Conservation (phyloP, 1,284 basidiomycete genomes). For the Boletus smithii region DNA sequence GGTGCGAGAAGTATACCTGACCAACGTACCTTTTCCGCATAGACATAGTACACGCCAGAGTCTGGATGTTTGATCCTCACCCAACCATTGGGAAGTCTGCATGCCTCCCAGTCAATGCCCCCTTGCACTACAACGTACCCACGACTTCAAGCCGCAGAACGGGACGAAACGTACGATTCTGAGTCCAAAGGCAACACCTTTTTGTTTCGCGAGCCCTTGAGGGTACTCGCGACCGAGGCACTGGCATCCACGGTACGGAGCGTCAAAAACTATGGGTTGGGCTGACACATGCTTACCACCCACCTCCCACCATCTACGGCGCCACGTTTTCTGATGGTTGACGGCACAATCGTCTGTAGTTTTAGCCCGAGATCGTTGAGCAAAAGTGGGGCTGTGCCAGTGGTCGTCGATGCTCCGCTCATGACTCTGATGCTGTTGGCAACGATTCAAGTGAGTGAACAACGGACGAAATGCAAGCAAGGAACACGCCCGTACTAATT, state of each 20-base stretch:
- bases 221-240: conserved; percentile 12
- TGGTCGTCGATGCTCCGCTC: not conserved
- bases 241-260: conserved; percentile 3
- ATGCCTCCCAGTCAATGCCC: conserved; percentile 1
- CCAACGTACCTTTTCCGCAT: conserved; percentile 24
- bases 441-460: not conserved
- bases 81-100: conserved; percentile 24
- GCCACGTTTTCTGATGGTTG: conserved; percentile 8
- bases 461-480: no score
- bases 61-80: conserved; percentile 28
- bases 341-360: conserved; percentile 17
- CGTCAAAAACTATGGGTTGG: not conserved
- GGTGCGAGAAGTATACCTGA: not conserved
- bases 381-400: not conserved
- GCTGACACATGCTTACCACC: not conserved
- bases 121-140: not conserved
- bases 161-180: conserved; percentile 11
- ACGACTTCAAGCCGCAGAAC: not conserved
- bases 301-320: conserved; percentile 9
- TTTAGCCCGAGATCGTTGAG: conserved; percentile 4
- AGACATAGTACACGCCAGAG: conserved; percentile 27
- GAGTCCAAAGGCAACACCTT: not conserved
- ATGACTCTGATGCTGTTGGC: conserved; percentile 2
- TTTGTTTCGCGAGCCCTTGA: conserved; percentile 15
- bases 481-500: not conserved